Percentiles rank a stretch among this genome's conserved stretches.
Conservation (phyloP, 2,329 filamentous ascomycete genomes). For the Escovopsis sp. region DNA sequence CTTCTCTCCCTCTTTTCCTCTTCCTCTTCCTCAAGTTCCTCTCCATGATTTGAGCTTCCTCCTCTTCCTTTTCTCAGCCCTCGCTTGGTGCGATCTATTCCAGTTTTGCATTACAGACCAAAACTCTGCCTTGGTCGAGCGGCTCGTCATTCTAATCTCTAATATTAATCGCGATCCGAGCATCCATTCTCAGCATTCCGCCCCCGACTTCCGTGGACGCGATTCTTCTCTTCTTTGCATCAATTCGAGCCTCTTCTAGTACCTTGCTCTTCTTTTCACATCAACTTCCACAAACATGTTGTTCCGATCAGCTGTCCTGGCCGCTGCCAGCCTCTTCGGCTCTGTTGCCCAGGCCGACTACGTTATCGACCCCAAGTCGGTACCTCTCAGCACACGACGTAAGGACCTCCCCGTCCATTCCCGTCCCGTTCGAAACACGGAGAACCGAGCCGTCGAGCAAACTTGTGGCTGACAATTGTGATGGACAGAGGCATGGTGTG, state of each 20-base stretch:
- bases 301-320: conserved; percentile 35
- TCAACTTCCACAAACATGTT: conserved; percentile 30
- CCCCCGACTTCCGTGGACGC: too few relatives aligned
- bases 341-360: conserved; percentile 41
- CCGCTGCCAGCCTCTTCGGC: conserved; percentile 37
- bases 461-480: conserved; percentile 8
- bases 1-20: neutral
- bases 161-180: too few relatives aligned
- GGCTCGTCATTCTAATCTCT: too few relatives aligned
- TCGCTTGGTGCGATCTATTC: too few relatives aligned
- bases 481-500: conserved; percentile 46
- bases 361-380: conserved; percentile 44
- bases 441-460: neutral
- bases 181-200: too few relatives aligned
- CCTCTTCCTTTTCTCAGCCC: neutral
- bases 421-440: too few relatives aligned
- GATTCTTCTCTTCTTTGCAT: too few relatives aligned
- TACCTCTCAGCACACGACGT: conserved; percentile 38
- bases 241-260: too few relatives aligned
- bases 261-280: too few relatives aligned
- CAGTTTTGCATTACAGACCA: too few relatives aligned
- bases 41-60: neutral
- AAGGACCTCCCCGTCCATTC: conserved; percentile 13
- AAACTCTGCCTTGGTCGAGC: too few relatives aligned
- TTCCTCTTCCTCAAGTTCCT: neutral